Percentiles rank a stretch among this genome's conserved stretches.
Conservation (phyloP, 257 asterid species). For the Primulina eburnea region DNA sequence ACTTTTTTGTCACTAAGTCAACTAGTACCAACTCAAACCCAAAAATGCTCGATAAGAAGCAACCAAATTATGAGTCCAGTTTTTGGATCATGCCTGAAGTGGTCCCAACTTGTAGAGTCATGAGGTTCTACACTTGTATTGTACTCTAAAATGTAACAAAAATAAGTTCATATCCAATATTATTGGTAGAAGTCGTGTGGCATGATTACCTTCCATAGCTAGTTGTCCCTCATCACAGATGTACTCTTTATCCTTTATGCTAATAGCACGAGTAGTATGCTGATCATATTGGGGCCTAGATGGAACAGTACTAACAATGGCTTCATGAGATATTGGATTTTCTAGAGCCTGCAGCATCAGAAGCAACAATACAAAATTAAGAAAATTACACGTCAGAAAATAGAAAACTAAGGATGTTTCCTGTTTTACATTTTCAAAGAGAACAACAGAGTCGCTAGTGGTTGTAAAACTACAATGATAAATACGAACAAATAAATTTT, state of each 20-base stretch:
- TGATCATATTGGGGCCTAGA: slow-evolving; percentile 57
- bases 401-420: slow-evolving; percentile 19
- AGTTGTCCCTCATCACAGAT: slow-evolving; percentile 34
- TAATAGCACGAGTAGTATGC: slow-evolving; percentile 31
- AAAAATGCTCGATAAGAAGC: not conserved
- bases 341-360: slow-evolving; percentile 38
- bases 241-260: slow-evolving; percentile 30
- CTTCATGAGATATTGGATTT: slow-evolving; percentile 46
- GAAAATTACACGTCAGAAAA: slow-evolving; percentile 8
- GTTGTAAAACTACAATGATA: slow-evolving; percentile 1
- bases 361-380: slow-evolving; percentile 19
- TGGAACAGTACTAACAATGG: slow-evolving; percentile 67
- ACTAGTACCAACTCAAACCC: slow-evolving; percentile 4
- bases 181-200: slow-evolving; percentile 7
- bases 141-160: no score
- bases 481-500: slow-evolving; percentile 16
- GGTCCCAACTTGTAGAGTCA: not conserved
- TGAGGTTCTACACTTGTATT: no score
- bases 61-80: not conserved
- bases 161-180: not conserved
- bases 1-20: slow-evolving; percentile 4
- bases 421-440: slow-evolving; percentile 18
- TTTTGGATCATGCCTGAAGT: slow-evolving; percentile 11
- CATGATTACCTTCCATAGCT: slow-evolving; percentile 51
- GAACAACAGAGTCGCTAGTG: not conserved